These are phyloP conservation scores for Geotrichum reessii DNA, from an alignment of 1,139 yeast species.

Conservation along the genomic window DNA sequence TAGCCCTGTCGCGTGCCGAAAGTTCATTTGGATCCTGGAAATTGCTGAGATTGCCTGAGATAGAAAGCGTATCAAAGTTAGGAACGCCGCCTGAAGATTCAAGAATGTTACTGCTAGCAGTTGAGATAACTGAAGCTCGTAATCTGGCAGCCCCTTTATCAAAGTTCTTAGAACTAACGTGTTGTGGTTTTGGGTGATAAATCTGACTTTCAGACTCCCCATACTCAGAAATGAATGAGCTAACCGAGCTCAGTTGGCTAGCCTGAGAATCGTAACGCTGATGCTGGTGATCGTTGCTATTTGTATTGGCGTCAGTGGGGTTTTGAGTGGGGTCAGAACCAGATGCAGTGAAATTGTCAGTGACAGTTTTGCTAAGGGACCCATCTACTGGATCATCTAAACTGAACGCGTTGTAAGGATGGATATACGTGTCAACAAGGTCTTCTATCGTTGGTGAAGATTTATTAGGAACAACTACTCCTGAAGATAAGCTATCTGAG, in stretches of 20 bases:
- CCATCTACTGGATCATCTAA: conserved; percentile 1
- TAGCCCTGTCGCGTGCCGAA: background rate
- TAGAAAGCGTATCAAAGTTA: conserved; percentile 2
- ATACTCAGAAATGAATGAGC: conserved; percentile 2
- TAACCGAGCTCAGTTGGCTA: conserved; percentile 1
- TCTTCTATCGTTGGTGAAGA: background rate
- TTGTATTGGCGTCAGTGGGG: background rate
- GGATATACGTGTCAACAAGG: background rate
- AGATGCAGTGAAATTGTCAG: conserved; percentile 1
- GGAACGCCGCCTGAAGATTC: conserved; percentile 16
- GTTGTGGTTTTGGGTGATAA: conserved; percentile 12
- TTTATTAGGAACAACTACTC: conserved; percentile 4
- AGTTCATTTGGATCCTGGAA: background rate
- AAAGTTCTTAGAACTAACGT: background rate
- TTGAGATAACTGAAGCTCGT: conserved; percentile 9
- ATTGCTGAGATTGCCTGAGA: background rate
- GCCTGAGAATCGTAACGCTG: background rate
- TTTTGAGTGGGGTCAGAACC: background rate
- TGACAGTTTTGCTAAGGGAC: background rate
- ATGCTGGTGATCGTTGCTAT: background rate
- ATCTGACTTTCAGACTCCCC: conserved; percentile 1
- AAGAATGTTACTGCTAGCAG: conserved; percentile 14
- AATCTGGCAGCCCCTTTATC: background rate
- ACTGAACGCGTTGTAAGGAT: background rate
- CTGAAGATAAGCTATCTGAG: conserved; percentile 11